Base-by-base conservation (phyloP, 2,329 filamentous ascomycete genomes). In the Endothia cerciana region DNA sequence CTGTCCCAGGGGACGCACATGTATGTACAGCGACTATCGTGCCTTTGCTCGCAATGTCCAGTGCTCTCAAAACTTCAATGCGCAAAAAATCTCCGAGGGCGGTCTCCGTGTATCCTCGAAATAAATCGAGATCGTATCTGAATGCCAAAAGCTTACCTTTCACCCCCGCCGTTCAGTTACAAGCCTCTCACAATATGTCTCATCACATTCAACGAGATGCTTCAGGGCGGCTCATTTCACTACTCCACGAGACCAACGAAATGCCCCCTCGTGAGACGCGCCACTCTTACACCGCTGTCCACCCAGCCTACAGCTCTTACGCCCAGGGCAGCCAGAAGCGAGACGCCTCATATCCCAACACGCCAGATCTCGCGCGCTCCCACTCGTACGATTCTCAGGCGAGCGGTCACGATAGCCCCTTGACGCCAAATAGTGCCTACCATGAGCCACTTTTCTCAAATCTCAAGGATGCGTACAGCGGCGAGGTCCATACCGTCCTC, bases 381-480 rank as follows among this genome's bases (percentile, higher is more conserved):
- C 79, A 87, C 70, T 89, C 87, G 0, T 88, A 86, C 74, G 87
- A 89, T 72, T 89, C 86, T 13, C 83, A 85, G 68, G 80, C 80
- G 70, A 86, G 83, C 73, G 85, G 86, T 64, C 81, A 84, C 38
- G 72, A 80, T 25, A 86, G 86, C 1, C 87, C 87, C 30, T 71
- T 86, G 66, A 89, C 86, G 0, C 86, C 86, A 1, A 80, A 79
- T 38, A 78, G 81, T 36, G 75, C 78, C 40, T 81, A 78, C 66
- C 65, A 49, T 6, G 64, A 68, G 40, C 60, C 58, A 17, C 41
- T 62, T 2, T 66, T 60, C 11, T 22, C 51, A 3, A 61, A 56
- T 10, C 25, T 10, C 10, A 72, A 73, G 25, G 71, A 75, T 51
- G 74, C 75, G 6, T 73, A 73, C 55, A 61, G 69, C 10, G 62